Evolutionary conservation across 192 early-diverging fungal genomes (phyloP).

Genomic region (Backusella tarrabulga): DNA sequence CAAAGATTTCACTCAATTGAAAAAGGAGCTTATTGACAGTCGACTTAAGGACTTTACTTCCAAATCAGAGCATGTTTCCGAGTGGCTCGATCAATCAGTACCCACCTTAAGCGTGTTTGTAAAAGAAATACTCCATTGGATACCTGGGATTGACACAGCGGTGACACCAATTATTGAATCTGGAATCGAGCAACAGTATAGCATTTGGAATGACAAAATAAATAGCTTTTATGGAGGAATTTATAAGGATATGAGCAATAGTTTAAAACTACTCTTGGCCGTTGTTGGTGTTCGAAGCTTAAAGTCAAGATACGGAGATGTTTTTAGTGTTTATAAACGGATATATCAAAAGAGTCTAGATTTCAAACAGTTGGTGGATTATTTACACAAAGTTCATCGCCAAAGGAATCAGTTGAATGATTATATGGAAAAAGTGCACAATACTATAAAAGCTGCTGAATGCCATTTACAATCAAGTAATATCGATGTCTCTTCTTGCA

Average conservation of each 20-base stretch:
- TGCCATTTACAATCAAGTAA: neutral
- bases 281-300: neutral
- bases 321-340: neutral
- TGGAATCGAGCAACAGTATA: neutral
- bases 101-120: neutral
- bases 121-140: neutral
- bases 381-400: neutral
- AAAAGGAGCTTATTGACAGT: constrained; percentile 6
- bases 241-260: neutral
- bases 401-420: neutral
- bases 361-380: neutral
- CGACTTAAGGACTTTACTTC: neutral
- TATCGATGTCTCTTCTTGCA: neutral
- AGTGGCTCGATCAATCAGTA: neutral
- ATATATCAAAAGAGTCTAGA: neutral
- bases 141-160: neutral
- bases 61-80: neutral
- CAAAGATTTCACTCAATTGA: neutral
- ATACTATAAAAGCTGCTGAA: neutral
- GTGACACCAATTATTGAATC: neutral
- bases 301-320: neutral
- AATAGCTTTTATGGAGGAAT: neutral
- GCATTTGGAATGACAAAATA: neutral
- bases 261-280: neutral
- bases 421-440: neutral